Conservation (phyloP, 1,284 basidiomycete genomes). For the Sphaerobolus stellatus region DNA sequence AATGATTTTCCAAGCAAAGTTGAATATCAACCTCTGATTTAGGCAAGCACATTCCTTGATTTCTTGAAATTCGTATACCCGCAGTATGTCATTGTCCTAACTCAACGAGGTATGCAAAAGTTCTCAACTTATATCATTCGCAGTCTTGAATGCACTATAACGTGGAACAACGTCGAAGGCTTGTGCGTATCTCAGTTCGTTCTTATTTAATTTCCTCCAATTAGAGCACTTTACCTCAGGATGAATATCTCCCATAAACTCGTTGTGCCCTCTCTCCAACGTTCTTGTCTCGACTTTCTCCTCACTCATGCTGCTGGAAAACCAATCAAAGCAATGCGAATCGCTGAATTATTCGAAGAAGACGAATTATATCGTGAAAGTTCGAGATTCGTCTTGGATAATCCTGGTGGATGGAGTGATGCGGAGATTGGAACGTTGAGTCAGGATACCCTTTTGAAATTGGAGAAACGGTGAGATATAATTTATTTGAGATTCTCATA, state of each 20-base stretch:
- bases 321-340: conserved; percentile 87
- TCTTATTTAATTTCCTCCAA: conserved; percentile 24
- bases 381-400: conserved; percentile 87
- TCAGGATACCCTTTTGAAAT: conserved; percentile 78
- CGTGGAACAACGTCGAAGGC: conserved; percentile 90
- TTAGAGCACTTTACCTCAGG: conserved; percentile 22
- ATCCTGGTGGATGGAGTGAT: conserved; percentile 83
- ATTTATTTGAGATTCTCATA: conserved; percentile 16
- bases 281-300: conserved; percentile 81
- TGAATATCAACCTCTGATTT: conserved; percentile 3
- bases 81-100: conserved; percentile 55
- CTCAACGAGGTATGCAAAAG: neutral
- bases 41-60: conserved; percentile 82
- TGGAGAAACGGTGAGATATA: conserved; percentile 90
- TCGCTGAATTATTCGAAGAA: conserved; percentile 84
- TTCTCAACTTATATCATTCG: neutral
- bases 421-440: conserved; percentile 77
- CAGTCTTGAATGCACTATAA: conserved; percentile 85
- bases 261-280: conserved; percentile 76
- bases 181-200: conserved; percentile 37
- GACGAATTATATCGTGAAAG: conserved; percentile 88
- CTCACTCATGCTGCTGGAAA: conserved; percentile 87
- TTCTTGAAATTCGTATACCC: conserved; percentile 86
- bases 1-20: no score
- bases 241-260: conserved; percentile 87